Percentiles rank a stretch among this genome's conserved stretches.
phyloP scores from a whole-genome alignment of 768 basidiomycete species.

The Lactarius hengduanensis region DNA sequence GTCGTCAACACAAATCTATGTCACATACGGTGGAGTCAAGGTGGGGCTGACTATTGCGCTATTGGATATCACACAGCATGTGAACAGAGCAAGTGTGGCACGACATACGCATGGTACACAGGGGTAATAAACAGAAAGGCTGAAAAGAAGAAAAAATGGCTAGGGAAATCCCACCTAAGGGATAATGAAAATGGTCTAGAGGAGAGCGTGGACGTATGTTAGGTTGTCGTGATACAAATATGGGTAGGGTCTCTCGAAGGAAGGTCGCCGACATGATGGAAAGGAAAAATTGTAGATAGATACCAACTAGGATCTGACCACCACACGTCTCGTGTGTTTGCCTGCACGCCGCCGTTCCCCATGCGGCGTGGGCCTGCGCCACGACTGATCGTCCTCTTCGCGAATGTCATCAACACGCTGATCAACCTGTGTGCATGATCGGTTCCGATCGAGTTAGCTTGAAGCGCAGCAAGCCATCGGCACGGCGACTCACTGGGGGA shows the following conservation, averaged over 20 bases:
- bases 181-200: conserved; percentile 5
- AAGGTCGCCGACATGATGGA: conserved; percentile 12
- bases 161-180: neutral
- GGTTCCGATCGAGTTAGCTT: conserved; percentile 22
- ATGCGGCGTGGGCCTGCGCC: conserved; percentile 71
- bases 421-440: conserved; percentile 27
- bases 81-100: conserved; percentile 12
- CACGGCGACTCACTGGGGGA: conserved; percentile 24
- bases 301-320: conserved; percentile 35
- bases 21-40: neutral
- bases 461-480: conserved; percentile 15
- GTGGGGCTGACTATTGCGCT: conserved; percentile 12
- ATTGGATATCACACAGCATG: conserved; percentile 19
- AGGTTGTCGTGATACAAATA: neutral
- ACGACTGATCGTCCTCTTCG: conserved; percentile 63
- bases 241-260: conserved; percentile 11
- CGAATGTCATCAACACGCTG: conserved; percentile 45
- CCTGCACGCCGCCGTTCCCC: conserved; percentile 74
- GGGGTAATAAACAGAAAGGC: conserved; percentile 4
- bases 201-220: neutral
- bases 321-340: conserved; percentile 74
- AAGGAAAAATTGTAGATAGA: too few relatives aligned
- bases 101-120: conserved; percentile 21
- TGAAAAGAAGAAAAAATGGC: neutral
- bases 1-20: neutral